phyloP scores from a whole-genome alignment of 2,329 filamentous ascomycete genomes.

The Penicillium sclerotiorum region DNA sequence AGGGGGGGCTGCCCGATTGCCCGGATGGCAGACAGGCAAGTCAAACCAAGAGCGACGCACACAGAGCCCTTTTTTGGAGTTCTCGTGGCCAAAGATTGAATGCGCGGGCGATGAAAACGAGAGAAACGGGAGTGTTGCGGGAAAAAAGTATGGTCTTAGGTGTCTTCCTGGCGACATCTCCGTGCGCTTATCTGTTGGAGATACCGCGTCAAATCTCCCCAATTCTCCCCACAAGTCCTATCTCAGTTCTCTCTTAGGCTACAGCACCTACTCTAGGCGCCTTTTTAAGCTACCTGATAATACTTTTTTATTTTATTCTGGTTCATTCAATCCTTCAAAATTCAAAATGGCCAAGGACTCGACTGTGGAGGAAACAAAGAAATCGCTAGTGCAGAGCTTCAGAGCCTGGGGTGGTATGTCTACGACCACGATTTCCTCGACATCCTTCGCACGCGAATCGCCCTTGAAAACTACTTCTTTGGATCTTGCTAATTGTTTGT shows the following conservation, averaged over 20 bases:
- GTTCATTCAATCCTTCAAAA: background rate
- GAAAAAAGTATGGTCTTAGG: conserved; percentile 26
- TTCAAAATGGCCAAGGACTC: conserved; percentile 33
- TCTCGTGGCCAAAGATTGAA: conserved; percentile 6
- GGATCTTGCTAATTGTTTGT: conserved; percentile 3
- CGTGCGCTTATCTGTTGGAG: conserved; percentile 9
- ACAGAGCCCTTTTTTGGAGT: background rate
- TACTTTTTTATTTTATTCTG: no score
- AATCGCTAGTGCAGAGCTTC: conserved; percentile 41
- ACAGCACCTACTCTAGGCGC: no score
- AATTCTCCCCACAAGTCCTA: no score
- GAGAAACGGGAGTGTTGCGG: conserved; percentile 10
- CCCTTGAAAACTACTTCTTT: no score
- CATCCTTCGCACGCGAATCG: no score
- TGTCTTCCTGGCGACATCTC: conserved; percentile 26
- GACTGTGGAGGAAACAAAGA: conserved; percentile 38
- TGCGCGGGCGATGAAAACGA: conserved; percentile 15
- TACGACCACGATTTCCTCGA: background rate
- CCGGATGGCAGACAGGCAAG: conserved; percentile 3
- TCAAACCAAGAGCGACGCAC: background rate
- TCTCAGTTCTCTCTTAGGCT: no score
- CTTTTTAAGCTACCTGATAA: no score
- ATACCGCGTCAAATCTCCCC: conserved; percentile 4
- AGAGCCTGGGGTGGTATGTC: conserved; percentile 48
- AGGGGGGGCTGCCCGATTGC: conserved; percentile 17